Base-by-base conservation (phyloP, 805 yeast species). In the Spathaspora arborariae region DNA sequence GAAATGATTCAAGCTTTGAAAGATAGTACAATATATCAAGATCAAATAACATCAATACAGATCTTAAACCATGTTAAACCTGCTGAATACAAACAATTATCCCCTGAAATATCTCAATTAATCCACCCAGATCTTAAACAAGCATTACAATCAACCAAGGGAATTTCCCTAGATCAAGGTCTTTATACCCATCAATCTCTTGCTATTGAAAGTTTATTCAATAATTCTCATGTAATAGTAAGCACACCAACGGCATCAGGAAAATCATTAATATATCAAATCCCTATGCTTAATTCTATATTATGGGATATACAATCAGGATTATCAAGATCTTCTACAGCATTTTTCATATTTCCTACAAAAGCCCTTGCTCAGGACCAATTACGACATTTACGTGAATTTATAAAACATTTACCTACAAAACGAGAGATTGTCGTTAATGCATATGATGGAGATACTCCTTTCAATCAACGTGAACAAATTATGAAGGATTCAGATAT, bases 311-410 rank as follows among this genome's bases (percentile, higher is more conserved):
- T 65, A 5, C 56, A 59, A 27, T 44, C 72, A 60, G 38, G 67
- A 68, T 9, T 68, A 67, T 26, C 46, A 26, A 45, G 70, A n/a
- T 22, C 50, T 0, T 56, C 78, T 4, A 87, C 96, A 0, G 86
- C 96, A 8, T 72, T 95, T 72, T 90, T 86, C 56, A 82, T 94
- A 10, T 94, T 94, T 56, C 99, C 99, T 2, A 94, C 99, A 0
- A 94, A 94, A 59, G 99, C 99, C 0, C 71, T 94, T 44, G 98
- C 99, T 0, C 99, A 94, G 59, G 99, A 94, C 70, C 99, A 94
- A 64, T 84, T 84, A 56, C 72, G 96, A 51, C 82, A 95, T n/a
- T 67, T 94, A 46, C 74, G 75, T 42, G 81, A 78, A 19, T 65
- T 86, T 9, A 65, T 85, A 39, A 64, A 73, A 5, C 66, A 66